These are phyloP conservation scores for Pseudozyma sp. DNA, from an alignment of 1,284 basidiomycete genomes.

Conservation along the genomic window DNA sequence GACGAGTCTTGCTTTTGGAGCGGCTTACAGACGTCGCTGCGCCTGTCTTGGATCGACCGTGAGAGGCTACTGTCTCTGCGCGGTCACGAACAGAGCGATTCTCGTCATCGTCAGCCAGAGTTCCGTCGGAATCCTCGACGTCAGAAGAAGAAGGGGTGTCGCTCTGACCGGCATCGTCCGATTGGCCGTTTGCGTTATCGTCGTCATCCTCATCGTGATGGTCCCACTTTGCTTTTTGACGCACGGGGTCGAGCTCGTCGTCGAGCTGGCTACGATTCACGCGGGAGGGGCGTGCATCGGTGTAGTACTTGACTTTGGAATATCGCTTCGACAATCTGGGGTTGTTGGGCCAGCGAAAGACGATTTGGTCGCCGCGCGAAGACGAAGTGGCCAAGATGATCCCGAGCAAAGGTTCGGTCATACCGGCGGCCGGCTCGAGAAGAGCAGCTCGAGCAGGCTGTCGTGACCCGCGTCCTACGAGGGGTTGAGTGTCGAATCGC, in stretches of 20 bases:
- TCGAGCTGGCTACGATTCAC: conserved; percentile 15
- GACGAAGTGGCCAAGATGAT: conserved; percentile 64
- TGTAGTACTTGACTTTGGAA: conserved; percentile 62
- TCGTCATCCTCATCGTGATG: conserved; percentile 45
- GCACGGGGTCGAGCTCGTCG: conserved; percentile 47
- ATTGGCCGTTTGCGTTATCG: conserved; percentile 16
- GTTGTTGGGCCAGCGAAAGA: conserved; percentile 64
- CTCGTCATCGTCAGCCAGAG: conserved; percentile 42
- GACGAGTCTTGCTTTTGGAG: conserved; percentile 30
- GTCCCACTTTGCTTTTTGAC: conserved; percentile 48
- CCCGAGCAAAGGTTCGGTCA: conserved; percentile 58
- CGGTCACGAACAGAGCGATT: conserved; percentile 22
- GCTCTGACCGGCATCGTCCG: conserved; percentile 27
- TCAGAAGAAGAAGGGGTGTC: conserved; percentile 48
- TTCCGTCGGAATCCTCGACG: conserved; percentile 45
- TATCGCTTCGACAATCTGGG: conserved; percentile 58
- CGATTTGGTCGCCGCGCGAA: conserved; percentile 59
- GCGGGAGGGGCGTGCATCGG: conserved; percentile 20
- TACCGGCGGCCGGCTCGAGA: conserved; percentile 12
- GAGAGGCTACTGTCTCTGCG: conserved; percentile 32
- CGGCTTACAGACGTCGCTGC: conserved; percentile 12
- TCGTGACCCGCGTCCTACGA: too few relatives aligned
- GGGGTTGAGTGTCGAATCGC: not conserved
- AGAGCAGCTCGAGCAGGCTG: not conserved
- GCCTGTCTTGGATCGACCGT: conserved; percentile 23